Evolutionary conservation across 257 asterid species (phyloP).

Genomic region (Oldenlandia corymbosa): DNA sequence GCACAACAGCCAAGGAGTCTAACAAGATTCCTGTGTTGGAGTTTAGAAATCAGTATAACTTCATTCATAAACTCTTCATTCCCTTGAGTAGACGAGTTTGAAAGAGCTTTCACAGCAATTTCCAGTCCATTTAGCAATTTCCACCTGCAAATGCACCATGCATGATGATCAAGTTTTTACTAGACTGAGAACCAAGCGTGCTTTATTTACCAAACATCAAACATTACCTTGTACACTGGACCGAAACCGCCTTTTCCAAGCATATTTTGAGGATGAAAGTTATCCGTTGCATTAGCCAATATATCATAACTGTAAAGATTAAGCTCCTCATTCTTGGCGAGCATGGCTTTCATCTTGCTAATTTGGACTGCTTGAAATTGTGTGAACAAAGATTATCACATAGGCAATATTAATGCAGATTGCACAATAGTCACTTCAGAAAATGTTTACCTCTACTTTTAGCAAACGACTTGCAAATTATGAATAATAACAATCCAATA

Average conservation of each 20-base stretch:
- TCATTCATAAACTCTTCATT: constrained; percentile 48
- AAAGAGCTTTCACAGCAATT: constrained; percentile 19
- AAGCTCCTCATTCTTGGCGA: not conserved
- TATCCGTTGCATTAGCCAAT: constrained; percentile 37
- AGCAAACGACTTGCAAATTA: constrained; percentile 34
- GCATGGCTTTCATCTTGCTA: not conserved
- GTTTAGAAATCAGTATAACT: constrained; percentile 37
- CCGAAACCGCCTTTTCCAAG: constrained; percentile 69
- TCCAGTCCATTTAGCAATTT: constrained; percentile 13
- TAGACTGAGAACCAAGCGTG: too few relatives aligned
- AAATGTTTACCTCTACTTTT: constrained; percentile 46
- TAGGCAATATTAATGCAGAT: too few relatives aligned
- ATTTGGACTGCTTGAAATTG: not conserved
- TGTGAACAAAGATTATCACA: too few relatives aligned
- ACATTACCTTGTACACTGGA: constrained; percentile 49
- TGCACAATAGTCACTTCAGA: too few relatives aligned
- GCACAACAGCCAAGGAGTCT: constrained; percentile 44
- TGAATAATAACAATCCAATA: constrained; percentile 15
- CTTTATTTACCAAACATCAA: not conserved
- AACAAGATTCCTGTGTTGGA: constrained; percentile 53
- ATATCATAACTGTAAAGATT: constrained; percentile 17
- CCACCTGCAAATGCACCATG: not conserved
- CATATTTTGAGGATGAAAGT: constrained; percentile 31
- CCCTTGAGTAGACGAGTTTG: constrained; percentile 49
- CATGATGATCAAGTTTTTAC: too few relatives aligned